Conservation (phyloP, 2,329 filamentous ascomycete genomes). For the Phaeosphaeria sp. region DNA sequence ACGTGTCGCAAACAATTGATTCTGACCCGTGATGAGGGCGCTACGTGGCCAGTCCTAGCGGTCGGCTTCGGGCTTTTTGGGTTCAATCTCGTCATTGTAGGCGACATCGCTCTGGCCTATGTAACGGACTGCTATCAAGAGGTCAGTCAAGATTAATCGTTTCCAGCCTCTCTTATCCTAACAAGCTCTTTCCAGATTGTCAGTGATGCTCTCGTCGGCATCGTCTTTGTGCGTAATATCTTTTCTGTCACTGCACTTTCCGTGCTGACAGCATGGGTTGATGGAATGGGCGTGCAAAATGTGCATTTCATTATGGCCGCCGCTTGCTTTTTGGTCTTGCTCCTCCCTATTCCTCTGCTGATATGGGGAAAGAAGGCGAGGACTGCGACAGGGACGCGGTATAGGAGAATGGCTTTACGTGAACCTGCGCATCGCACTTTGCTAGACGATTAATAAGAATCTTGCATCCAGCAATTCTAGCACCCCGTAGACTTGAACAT, state of each 20-base stretch:
- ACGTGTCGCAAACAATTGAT: neutral
- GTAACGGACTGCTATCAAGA: constrained; percentile 44
- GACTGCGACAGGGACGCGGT: constrained; percentile 14
- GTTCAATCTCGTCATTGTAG: constrained; percentile 45
- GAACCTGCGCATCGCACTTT: constrained; percentile 16
- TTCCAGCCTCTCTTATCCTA: neutral
- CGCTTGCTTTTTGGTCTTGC: constrained; percentile 41
- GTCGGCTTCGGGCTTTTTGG: constrained; percentile 49
- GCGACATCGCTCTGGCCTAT: constrained; percentile 49
- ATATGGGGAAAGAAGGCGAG: constrained; percentile 21
- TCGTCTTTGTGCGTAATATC: constrained; percentile 55
- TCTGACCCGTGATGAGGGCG: constrained; percentile 19
- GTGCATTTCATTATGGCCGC: constrained; percentile 52
- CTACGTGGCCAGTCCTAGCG: constrained; percentile 37
- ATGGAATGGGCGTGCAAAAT: constrained; percentile 48
- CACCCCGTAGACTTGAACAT: no score
- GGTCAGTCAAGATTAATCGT: constrained; percentile 6
- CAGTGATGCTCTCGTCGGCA: constrained; percentile 54
- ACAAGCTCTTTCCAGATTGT: constrained; percentile 42
- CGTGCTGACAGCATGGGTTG: constrained; percentile 53
- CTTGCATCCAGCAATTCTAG: neutral
- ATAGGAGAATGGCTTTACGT: constrained; percentile 16
- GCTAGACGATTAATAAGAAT: neutral
- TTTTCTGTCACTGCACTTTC: constrained; percentile 57
- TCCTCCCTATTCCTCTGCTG: constrained; percentile 18